phyloP scores from a whole-genome alignment of 768 basidiomycete genomes.

The Flagelloscypha sp. region DNA sequence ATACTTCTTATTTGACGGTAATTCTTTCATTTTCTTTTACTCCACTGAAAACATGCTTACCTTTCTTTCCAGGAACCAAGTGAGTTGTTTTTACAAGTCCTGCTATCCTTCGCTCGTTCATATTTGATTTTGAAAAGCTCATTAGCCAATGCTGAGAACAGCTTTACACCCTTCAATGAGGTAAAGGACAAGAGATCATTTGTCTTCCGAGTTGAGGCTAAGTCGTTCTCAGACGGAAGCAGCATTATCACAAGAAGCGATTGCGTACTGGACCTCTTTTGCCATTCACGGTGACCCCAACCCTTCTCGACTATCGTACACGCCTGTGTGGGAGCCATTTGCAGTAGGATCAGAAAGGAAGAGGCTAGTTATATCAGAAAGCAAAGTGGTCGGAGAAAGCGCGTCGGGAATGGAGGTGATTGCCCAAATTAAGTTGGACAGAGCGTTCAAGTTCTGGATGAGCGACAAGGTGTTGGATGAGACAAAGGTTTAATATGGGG shows the following conservation, averaged over 20 bases:
- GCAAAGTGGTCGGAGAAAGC: constrained; percentile 18
- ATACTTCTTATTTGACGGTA: constrained; percentile 35
- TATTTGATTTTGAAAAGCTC: constrained; percentile 11
- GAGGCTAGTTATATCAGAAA: constrained; percentile 17
- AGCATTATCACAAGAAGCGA: constrained; percentile 28
- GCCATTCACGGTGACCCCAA: constrained; percentile 22
- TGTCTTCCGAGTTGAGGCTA: too few relatives aligned
- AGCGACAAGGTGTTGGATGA: constrained; percentile 24
- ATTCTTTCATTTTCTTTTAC: constrained; percentile 3
- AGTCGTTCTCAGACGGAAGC: constrained; percentile 29
- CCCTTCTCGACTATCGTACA: constrained; percentile 12
- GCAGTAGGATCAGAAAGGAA: too few relatives aligned
- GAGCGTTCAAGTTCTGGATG: constrained; percentile 38
- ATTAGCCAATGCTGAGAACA: constrained; percentile 24
- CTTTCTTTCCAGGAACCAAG: constrained; percentile 23
- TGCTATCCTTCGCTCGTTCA: too few relatives aligned
- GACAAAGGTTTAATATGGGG: constrained; percentile 22
- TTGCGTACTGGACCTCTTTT: constrained; percentile 40
- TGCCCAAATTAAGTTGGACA: constrained; percentile 20
- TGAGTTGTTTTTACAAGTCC: constrained; percentile 9
- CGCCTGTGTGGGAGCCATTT: constrained; percentile 21
- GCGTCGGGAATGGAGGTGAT: constrained; percentile 22
- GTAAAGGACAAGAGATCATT: constrained; percentile 19
- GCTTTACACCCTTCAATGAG: constrained; percentile 28
- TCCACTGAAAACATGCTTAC: constrained; percentile 14